Base-by-base conservation (phyloP, 169 alveolate genomes). In the Babesia gibsoni region DNA sequence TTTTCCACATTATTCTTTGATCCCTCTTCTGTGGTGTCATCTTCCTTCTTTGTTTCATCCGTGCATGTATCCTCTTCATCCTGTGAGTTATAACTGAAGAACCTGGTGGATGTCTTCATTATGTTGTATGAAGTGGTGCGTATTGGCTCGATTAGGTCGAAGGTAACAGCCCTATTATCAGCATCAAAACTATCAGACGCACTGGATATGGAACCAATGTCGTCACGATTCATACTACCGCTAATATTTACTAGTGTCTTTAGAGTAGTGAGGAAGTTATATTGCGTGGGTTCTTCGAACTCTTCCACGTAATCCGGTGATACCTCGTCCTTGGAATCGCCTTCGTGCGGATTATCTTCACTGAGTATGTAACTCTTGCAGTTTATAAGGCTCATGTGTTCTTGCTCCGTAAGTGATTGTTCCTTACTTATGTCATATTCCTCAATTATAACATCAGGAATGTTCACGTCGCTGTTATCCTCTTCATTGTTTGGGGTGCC, bases 211-310 rank as follows among this genome's bases (percentile, higher is more conserved):
- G 72, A 45, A 5, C 22, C 46, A 1, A 61, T 22, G 27, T 46
- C 42, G 32, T 45, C 59, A 30, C 20, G 16, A 30, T 29, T 29
- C 39, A 30, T 50, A 18, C 29, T 6, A 0, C 36, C 2, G 5
- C 52, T 61, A 45, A 61, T 61, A 9, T 61, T 58, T 12, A 61
- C 59, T 8, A 61, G 72, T 8, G 72, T 61, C 48, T 42, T 61
- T 18, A 61, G 46, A 14, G 72, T 61, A 5, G 16, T 22, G 37
- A 61, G 4, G 58, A 61, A 61, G 72, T n/a, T 61, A 8, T 46
- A 45, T 39, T 10, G 16, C 23, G 27, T 43, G 45, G 33, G 0
- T 4, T n/a, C 8, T 2, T 20, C 45, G 22, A 20, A 29, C 14
- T 39, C 46, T 27, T 58, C 54, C 14, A 18, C 35, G 39, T 9